Percentiles rank a stretch among this genome's conserved stretches.
phyloP scores from a whole-genome alignment of 2,329 filamentous ascomycete genomes.

The Cadophora sp. region DNA sequence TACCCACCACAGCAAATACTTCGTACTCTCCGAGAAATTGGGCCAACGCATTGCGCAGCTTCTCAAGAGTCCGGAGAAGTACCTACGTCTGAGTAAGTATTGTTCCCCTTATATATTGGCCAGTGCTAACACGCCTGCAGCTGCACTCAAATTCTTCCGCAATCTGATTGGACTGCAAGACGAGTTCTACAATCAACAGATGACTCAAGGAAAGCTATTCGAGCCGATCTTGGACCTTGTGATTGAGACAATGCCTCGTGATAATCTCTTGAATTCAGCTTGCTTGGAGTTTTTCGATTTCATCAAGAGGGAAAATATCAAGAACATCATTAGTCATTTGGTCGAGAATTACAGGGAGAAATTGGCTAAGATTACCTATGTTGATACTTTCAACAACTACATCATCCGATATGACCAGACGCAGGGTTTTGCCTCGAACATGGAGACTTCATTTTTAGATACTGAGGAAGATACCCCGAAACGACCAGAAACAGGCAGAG shows the following conservation, averaged over 20 bases:
- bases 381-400: conserved; percentile 82
- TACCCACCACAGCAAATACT: conserved; percentile 83
- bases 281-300: conserved; percentile 94
- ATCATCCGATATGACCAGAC: conserved; percentile 81
- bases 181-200: conserved; percentile 87
- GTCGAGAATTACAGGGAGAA: conserved; percentile 85
- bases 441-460: conserved; percentile 74
- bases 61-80: conserved; percentile 84
- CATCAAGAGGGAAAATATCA: conserved; percentile 82
- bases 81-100: conserved; percentile 83
- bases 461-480: conserved; percentile 63
- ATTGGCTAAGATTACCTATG: conserved; percentile 76
- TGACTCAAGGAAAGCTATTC: conserved; percentile 81
- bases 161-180: conserved; percentile 85
- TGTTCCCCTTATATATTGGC: conserved; percentile 1
- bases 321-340: conserved; percentile 81
- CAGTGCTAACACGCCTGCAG: conserved; percentile 50
- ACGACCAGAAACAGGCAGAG: conserved; percentile 56
- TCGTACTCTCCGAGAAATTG: conserved; percentile 81
- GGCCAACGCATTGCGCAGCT: conserved; percentile 82
- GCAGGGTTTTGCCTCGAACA: conserved; percentile 67
- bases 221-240: conserved; percentile 86
- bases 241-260: conserved; percentile 83
- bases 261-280: conserved; percentile 92
- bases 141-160: conserved; percentile 92